A percentile compares a stretch with the other conserved stretches of the same genome.
Evolutionary conservation across 805 yeast species (phyloP).

Genomic region (Wickerhamiella spandovensis): DNA sequence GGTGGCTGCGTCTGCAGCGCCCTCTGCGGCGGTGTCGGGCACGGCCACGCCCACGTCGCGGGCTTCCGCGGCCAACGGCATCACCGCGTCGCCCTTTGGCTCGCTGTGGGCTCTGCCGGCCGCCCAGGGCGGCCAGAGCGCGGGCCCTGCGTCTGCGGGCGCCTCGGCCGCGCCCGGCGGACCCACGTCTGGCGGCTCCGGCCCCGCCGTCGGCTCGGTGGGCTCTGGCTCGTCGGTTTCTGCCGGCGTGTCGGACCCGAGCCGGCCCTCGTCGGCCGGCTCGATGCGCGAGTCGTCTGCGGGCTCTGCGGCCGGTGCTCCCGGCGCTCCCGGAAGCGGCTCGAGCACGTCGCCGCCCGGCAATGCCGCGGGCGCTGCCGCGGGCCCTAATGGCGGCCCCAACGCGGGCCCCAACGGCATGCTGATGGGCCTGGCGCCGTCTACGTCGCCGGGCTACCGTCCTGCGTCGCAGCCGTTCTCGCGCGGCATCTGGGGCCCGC

Average conservation of each 20-base stretch:
- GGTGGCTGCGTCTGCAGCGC: conserved; percentile 1
- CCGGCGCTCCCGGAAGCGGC: conserved; percentile 2
- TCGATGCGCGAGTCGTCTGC: not conserved
- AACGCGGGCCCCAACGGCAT: not conserved
- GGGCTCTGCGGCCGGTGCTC: not conserved
- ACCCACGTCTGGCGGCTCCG: conserved; percentile 2
- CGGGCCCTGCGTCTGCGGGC: not conserved
- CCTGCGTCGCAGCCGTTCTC: not conserved
- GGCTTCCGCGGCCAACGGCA: not conserved
- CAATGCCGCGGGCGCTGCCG: conserved; percentile 1
- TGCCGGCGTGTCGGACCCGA: not conserved
- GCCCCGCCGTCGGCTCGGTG: not conserved
- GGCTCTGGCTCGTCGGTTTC: not conserved
- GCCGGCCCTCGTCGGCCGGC: not conserved
- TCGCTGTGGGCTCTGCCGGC: conserved; percentile 2
- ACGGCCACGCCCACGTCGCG: conserved; percentile 3
- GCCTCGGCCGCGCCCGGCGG: conserved; percentile 2
- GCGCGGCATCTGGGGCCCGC: conserved; percentile 3
- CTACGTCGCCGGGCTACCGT: conserved; percentile 1
- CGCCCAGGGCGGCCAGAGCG: not conserved
- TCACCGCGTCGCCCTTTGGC: not conserved
- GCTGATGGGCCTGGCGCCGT: not conserved
- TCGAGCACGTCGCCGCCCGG: conserved; percentile 10
- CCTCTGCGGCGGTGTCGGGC: conserved; percentile 4
- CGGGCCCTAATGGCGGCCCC: not conserved